Evolutionary conservation across 2,329 filamentous ascomycete species (phyloP).

Genomic region (Gnomoniopsis smithogilvyi): DNA sequence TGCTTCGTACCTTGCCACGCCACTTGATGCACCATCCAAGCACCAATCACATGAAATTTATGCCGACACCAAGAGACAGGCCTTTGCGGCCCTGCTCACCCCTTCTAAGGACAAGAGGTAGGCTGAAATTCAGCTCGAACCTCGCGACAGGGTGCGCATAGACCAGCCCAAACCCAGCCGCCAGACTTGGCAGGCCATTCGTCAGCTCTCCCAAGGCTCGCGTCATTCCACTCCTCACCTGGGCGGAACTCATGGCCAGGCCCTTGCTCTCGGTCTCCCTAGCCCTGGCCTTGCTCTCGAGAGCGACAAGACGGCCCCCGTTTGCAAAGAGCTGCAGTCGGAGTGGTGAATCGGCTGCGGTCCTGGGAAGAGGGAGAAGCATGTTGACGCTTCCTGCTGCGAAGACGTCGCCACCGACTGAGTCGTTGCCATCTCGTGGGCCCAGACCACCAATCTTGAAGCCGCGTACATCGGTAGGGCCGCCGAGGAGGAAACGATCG

Average conservation of each 20-base stretch:
- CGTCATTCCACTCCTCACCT: slow-evolving; percentile 52
- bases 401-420: slow-evolving; percentile 88
- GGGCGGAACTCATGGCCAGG: slow-evolving; percentile 40
- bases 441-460: slow-evolving; percentile 89
- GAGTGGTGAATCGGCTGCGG: slow-evolving; percentile 78
- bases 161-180: slow-evolving; percentile 85
- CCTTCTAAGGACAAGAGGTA: slow-evolving; percentile 76
- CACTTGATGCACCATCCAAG: neutral
- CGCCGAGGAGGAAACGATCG: slow-evolving; percentile 92
- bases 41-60: slow-evolving; percentile 76
- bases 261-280: slow-evolving; percentile 33
- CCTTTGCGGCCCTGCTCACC: slow-evolving; percentile 91
- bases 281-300: slow-evolving; percentile 51
- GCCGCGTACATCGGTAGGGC: slow-evolving; percentile 89
- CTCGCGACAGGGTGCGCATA: slow-evolving; percentile 92
- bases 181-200: slow-evolving; percentile 76
- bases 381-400: slow-evolving; percentile 85
- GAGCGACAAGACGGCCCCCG: slow-evolving; percentile 76
- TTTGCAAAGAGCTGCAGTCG: slow-evolving; percentile 90
- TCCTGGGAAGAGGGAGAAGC: slow-evolving; percentile 77
- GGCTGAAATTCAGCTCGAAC: slow-evolving; percentile 93
- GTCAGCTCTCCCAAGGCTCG: slow-evolving; percentile 67
- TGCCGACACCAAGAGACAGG: slow-evolving; percentile 90
- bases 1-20: neutral
- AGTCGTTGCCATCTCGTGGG: slow-evolving; percentile 79